A percentile compares a stretch with the other conserved stretches of the same genome.
Conservation (phyloP, 352 stramenopile genomes). For the Thalassiosira hispida region DNA sequence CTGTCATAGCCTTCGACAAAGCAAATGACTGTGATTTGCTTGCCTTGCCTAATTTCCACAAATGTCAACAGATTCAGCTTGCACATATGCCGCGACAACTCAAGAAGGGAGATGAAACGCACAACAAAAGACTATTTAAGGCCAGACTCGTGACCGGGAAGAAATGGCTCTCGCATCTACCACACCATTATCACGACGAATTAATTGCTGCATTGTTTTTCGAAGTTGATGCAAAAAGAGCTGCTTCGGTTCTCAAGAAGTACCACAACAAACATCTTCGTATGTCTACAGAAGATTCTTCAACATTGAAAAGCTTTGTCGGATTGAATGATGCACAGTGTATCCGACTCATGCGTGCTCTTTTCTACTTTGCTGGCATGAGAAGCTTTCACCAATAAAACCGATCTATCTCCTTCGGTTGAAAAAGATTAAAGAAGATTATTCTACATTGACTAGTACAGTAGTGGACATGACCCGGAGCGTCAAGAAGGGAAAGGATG, state of each 20-base stretch:
- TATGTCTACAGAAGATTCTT: not conserved
- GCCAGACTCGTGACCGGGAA: not conserved
- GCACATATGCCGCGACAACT: not conserved
- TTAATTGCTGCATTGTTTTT: constrained; percentile 5
- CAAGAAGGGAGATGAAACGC: not conserved
- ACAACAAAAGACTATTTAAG: not conserved
- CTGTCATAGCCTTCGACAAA: not conserved
- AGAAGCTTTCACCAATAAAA: not conserved
- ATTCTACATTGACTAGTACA: not conserved
- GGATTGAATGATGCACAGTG: constrained; percentile 3
- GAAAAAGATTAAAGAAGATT: not conserved
- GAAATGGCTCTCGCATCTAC: not conserved
- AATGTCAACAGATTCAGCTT: not conserved
- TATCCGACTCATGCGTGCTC: not conserved
- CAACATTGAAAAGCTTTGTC: constrained; percentile 2
- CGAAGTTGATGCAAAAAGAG: not conserved
- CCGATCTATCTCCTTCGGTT: not conserved
- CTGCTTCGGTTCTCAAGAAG: not conserved
- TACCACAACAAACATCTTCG: constrained; percentile 5
- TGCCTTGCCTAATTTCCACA: not conserved
- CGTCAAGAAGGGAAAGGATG: not conserved
- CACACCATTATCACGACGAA: not conserved
- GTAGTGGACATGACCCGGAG: not conserved
- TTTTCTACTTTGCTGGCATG: constrained; percentile 5
- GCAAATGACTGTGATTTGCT: not conserved